Evolutionary conservation across 83 land plant genomes (phyloP).

Genomic region (Thuja plicata): DNA sequence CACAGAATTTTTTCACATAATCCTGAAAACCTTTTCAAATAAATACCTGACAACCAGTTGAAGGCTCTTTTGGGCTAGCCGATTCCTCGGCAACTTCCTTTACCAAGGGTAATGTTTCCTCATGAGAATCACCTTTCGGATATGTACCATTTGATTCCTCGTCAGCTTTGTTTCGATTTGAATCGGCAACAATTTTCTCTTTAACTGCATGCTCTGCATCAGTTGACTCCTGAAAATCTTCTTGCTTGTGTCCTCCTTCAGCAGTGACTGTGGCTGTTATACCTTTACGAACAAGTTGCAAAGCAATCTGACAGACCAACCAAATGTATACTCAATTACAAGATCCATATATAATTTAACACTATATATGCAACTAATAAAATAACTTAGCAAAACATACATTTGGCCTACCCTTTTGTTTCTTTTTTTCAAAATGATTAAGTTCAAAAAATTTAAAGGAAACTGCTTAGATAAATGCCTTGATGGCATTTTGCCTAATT

Average conservation of each 20-base stretch:
- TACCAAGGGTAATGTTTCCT: neutral
- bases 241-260: neutral
- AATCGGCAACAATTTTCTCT: neutral
- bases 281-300: conserved; percentile 79
- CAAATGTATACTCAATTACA: neutral
- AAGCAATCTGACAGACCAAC: conserved; percentile 69
- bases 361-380: neutral
- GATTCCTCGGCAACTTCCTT: conserved; percentile 10
- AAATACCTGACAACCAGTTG: conserved; percentile 28
- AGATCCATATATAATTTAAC: neutral
- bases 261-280: conserved; percentile 20
- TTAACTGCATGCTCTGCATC: neutral
- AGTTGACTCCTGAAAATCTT: neutral
- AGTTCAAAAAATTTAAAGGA: neutral
- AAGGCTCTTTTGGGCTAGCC: neutral
- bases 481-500: neutral
- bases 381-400: neutral
- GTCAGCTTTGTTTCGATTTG: neutral
- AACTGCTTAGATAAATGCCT: neutral
- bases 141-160: neutral
- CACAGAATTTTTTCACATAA: neutral
- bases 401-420: neutral
- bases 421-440: neutral
- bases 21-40: neutral
- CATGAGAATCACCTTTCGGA: neutral